Conservation (phyloP, 176 grass and related monocot species). For the Aegilops sharonensis region DNA sequence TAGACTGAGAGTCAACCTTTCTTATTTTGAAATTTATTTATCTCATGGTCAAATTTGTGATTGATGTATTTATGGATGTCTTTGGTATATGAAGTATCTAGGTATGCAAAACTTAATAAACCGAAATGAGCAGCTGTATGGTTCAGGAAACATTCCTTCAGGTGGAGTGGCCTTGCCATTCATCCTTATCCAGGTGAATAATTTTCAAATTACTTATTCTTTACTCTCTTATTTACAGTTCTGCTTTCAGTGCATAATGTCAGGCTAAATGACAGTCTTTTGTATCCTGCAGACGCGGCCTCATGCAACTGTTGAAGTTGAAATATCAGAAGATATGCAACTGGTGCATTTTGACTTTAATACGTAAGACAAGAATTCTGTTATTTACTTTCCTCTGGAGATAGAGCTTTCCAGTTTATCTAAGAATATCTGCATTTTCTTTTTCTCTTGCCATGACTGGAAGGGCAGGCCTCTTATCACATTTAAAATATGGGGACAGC, state of each 20-base stretch:
- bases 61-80: conserved; percentile 16
- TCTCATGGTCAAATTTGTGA: background rate
- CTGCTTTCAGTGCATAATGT: background rate
- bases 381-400: background rate
- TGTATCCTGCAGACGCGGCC: conserved; percentile 67
- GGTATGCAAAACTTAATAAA: conserved; percentile 80
- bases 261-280: background rate
- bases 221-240: conserved; percentile 9
- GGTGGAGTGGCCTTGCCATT: conserved; percentile 95
- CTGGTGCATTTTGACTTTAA: conserved; percentile 94
- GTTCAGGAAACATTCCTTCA: conserved; percentile 73
- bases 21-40: conserved; percentile 6
- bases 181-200: conserved; percentile 92
- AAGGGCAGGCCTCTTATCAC: background rate
- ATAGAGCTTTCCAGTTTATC: background rate
- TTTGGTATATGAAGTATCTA: conserved; percentile 57
- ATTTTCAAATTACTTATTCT: background rate
- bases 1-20: conserved; percentile 6
- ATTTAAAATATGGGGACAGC: background rate
- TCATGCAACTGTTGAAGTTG: conserved; percentile 98
- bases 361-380: conserved; percentile 34
- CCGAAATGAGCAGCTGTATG: conserved; percentile 77
- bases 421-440: background rate
- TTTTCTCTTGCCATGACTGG: background rate
- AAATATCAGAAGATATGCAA: conserved; percentile 99